phyloP scores from a whole-genome alignment of 148 eudicot genomes.

The Amaranthus hypochondriacus region DNA sequence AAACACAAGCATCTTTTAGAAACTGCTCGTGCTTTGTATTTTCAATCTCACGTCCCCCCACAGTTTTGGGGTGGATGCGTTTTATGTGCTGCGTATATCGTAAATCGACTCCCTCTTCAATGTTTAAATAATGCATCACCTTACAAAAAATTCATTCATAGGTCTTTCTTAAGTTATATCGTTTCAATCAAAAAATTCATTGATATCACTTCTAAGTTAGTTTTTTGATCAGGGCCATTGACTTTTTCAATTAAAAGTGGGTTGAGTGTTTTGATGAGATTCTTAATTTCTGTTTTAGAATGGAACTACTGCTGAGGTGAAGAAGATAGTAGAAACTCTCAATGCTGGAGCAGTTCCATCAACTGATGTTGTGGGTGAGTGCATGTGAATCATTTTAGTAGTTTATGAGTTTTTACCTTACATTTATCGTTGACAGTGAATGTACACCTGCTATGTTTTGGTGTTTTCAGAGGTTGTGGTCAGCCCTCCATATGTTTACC shows the following conservation, averaged over 20 bases:
- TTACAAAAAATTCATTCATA: no score
- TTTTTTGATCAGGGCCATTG: no score
- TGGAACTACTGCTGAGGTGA: slow-evolving; percentile 72
- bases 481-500: slow-evolving; percentile 69
- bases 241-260: neutral
- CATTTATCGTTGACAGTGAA: neutral
- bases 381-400: neutral
- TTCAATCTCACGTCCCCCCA: no score
- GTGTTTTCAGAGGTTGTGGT: slow-evolving; percentile 65
- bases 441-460: neutral
- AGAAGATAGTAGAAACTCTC: slow-evolving; percentile 62
- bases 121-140: no score
- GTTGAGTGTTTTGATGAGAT: neutral
- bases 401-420: neutral
- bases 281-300: slow-evolving; percentile 34
- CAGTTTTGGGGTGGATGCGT: no score
- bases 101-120: no score
- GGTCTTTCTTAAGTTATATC: no score
- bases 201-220: no score
- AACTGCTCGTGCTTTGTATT: no score
- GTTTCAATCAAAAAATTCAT: no score
- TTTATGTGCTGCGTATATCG: no score
- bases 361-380: slow-evolving; percentile 71
- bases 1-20: no score
- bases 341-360: slow-evolving; percentile 63